Evolutionary conservation across 2,329 filamentous ascomycete genomes (phyloP), one percentile per base, ranked within the genome.

Genomic region (Penicillium sp.): DNA sequence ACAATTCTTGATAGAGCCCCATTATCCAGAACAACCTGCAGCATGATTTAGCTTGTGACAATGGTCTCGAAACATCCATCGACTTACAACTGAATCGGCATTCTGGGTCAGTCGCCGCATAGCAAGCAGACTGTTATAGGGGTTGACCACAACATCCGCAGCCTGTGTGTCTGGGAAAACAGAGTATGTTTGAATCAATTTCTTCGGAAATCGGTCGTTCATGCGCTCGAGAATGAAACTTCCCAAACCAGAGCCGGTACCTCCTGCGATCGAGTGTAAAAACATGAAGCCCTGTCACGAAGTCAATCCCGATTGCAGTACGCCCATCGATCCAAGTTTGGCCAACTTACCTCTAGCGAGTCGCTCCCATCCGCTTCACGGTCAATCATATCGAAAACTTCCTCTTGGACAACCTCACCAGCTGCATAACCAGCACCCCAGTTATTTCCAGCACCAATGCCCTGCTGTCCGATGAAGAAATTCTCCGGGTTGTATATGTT

Each of bases 401-500:
- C 95, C 78, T 99, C 95, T 70, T 94, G 92, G 21, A 99, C 92
- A 49, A 86, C 84, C 77, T 97, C 93, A 69, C 93, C 95, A 58
- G 92, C 93, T 68, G 95, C 89, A 79, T 99, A 99, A 51, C 95
- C 95, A 73, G 95, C 91, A 64, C 93, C 95, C 95, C 95, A 99
- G 78, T 98, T 99, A 79, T 99, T 99, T 50, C 93, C 95, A 7
- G 95, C 95, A 50, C 95, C 95, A 59, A 92, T 88, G 61, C 95
- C 95, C 80, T 94, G 91, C 77, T 97, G 96, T 71, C 94, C 92
- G 57, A 98, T 88, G 76, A 96, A 99, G 81, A 98, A 97, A 83
- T 99, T 99, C 79, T 99, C 95, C 0, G 95, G 95, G 76, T 99
- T 99, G 86, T 99, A 99, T 63, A 99, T 99, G 77, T 99, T 98